These are phyloP conservation scores for Pichia cabralensis DNA, from an alignment of 805 yeast genomes.

Conservation along the genomic window DNA sequence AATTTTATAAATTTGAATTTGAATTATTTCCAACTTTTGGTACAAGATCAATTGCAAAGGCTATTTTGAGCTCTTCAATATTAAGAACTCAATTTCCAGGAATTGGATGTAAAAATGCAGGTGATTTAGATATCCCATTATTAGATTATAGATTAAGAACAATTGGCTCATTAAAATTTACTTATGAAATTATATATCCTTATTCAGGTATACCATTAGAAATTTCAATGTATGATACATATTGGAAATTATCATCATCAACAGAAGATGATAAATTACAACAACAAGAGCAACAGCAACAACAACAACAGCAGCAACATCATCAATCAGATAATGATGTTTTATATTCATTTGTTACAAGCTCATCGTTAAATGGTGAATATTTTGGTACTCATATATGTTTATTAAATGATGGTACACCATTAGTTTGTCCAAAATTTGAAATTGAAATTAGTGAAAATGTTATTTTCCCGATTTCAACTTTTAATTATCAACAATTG, in stretches of 20 bases:
- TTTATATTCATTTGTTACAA: conserved; percentile 68
- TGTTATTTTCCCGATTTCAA: conserved; percentile 50
- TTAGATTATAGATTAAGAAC: conserved; percentile 73
- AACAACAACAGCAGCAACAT: conserved; percentile 2
- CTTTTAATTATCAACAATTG: conserved; percentile 41
- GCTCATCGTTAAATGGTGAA: conserved; percentile 79
- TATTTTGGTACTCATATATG: conserved; percentile 65
- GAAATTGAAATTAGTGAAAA: conserved; percentile 34
- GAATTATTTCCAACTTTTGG: conserved; percentile 95
- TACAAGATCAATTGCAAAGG: conserved; percentile 80
- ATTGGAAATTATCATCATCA: conserved; percentile 84
- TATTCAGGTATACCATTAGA: conserved; percentile 76
- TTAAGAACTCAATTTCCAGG: conserved; percentile 30
- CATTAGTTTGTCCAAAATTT: conserved; percentile 69
- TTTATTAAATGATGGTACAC: conserved; percentile 72
- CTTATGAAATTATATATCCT: conserved; percentile 81
- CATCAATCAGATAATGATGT: conserved; percentile 13
- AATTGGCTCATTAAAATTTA: conserved; percentile 71
- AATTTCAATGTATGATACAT: conserved; percentile 87
- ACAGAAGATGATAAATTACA: conserved; percentile 10
- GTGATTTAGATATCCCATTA: conserved; percentile 51
- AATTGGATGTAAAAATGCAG: conserved; percentile 29
- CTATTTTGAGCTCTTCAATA: conserved; percentile 61
- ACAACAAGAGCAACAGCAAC: background rate
- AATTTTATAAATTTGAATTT: conserved; percentile 61